Evolutionary conservation across 345 rosid species (phyloP), one percentile per base, ranked within the genome.

Genomic region (Diplotaxis tenuifolia): DNA sequence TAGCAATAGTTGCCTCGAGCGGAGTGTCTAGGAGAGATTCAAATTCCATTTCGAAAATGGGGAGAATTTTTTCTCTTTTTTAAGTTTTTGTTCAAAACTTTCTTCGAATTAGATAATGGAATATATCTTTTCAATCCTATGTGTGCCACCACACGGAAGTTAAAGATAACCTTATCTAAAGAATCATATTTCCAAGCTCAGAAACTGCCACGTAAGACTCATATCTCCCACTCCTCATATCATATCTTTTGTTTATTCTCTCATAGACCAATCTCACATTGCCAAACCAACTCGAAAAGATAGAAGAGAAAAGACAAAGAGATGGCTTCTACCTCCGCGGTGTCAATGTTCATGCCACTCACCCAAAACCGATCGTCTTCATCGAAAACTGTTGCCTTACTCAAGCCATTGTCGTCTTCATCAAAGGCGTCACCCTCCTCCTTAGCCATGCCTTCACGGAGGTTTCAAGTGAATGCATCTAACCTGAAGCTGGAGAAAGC

Each of bases 401-500:
- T 84, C 68, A 87, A 80, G 84, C 86, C 93, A 60, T 77, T 86
- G 11, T 40, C 5, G 66, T 87, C 91, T 0, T 34, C 80, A 62
- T 64, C 86, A 0, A 77, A 75, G 78, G 70, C 71, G 3, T 22
- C 69, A 2, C 29, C 45, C 60, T 67, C 52, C 57, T 36, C 67
- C 34, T 19, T 21, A 69, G 40, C 19, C 50, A 69, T 66, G 28
- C 59, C 78, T 12, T 45, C 67, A 42, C 55, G 27, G 14, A 80
- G 61, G 75, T 68, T 84, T 45, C 63, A 75, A 57, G 86, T 84
- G 68, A 82, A 75, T 67, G 90, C 92, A 18, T 81, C 83, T 49
- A 83, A 73, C 23, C 10, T 88, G 53, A 88, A 84, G 85, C 64
- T 63, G 15, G 96, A 92, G 73, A 92, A 86, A 76, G 86, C 84